Evolutionary conservation across 1,139 yeast genomes (phyloP), one percentile per base, ranked within the genome.

Genomic region (Sugiyamaella paludigena): DNA sequence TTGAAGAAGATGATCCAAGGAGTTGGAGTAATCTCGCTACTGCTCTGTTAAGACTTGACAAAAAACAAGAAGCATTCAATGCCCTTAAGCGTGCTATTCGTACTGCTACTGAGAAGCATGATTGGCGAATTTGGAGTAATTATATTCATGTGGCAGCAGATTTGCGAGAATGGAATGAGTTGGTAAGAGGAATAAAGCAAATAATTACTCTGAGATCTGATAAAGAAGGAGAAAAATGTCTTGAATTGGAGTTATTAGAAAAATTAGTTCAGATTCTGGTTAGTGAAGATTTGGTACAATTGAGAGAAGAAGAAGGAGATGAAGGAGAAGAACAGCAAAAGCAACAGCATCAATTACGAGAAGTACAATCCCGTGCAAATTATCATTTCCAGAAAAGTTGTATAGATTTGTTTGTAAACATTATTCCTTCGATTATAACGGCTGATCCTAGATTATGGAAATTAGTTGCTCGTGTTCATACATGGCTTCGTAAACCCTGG

Each of bases 21-120:
- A 82, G 96, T 1, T 94, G 98, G 98, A 84, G 96, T n/a, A 94
- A 92, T 64, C 75, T 94, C 58, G 91, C 96, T 4, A 83, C 95
- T 13, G 82, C 97, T 0, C 75, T 87, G 48, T 70, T 89, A 40
- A 78, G 80, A 54, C 65, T 78, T 43, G 83, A 79, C 45, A 86
- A 86, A 65, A 68, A 78, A 27, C 77, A 79, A 52, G 95, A 88
- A 55, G 95, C 97, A 0, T 84, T 87, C 59, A 82, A 79, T 58
- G 96, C 98, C 0, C 72, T 89, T 55, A 83, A 84, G 61, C 81
- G 81, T 54, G 96, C 98, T 0, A 76, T 86, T 19, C 71, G 84
- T 52, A 75, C 76, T 24, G 84, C 88, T 24, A 83, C 82, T 40
- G 74, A 74, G 30, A 80, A 77, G 58, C 79, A 77, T 49, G 87